phyloP scores from a whole-genome alignment of 305 asterid genomes.

The Fraxinus dipetala region DNA sequence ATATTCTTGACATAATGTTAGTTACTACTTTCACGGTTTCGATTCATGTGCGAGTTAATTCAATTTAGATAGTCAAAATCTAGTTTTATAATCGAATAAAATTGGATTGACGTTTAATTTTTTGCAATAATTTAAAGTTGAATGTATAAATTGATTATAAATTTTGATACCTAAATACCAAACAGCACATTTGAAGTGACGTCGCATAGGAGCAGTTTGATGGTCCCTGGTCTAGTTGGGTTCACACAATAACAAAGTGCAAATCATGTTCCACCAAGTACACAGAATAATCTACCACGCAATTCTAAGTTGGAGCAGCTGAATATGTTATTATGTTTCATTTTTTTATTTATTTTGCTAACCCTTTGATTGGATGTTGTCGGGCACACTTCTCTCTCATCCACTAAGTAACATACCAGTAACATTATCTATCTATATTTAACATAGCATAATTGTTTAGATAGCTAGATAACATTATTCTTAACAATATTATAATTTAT shows the following conservation, averaged over 20 bases:
- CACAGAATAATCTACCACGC: not conserved
- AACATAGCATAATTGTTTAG: not conserved
- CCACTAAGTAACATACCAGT: not conserved
- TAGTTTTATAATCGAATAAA: too few relatives aligned
- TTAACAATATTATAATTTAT: too few relatives aligned
- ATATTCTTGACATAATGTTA: not conserved
- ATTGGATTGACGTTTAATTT: too few relatives aligned
- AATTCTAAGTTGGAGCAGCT: not conserved
- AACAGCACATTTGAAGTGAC: not conserved
- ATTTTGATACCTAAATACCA: not conserved
- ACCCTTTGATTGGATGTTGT: not conserved
- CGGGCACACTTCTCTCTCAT: not conserved
- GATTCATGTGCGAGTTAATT: not conserved
- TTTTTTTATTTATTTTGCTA: not conserved
- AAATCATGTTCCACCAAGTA: not conserved
- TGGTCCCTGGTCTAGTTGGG: not conserved
- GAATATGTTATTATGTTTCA: not conserved
- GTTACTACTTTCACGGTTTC: not conserved
- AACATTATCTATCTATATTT: not conserved
- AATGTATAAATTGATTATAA: not conserved
- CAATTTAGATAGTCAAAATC: not conserved
- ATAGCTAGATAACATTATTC: too few relatives aligned
- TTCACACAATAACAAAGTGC: not conserved
- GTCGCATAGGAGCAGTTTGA: not conserved
- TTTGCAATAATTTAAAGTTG: not conserved